A percentile compares a stretch with the other conserved stretches of the same genome.
These are phyloP conservation scores for Adansonia grandidieri DNA, from an alignment of 441 rosid species.

Conservation along the genomic window DNA sequence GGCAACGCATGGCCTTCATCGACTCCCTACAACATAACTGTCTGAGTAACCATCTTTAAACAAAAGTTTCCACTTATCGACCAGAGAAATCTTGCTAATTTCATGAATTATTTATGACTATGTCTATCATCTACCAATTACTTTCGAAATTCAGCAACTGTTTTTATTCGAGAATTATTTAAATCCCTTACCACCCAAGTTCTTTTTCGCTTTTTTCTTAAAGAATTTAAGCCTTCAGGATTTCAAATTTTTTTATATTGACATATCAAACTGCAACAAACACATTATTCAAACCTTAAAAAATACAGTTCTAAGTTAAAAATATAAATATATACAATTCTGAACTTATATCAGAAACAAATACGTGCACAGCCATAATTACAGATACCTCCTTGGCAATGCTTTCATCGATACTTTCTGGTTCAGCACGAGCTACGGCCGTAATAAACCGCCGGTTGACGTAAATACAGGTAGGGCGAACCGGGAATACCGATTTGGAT, in stretches of 20 bases:
- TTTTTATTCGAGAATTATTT: neutral
- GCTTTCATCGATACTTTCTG: constrained; percentile 48
- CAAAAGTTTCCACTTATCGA: constrained; percentile 1
- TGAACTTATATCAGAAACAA: neutral
- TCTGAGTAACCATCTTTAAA: constrained; percentile 36
- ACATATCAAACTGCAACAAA: neutral
- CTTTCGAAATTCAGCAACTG: neutral
- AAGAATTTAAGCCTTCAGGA: neutral
- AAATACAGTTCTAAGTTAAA: neutral
- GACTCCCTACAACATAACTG: constrained; percentile 57
- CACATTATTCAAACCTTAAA: neutral
- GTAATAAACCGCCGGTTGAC: constrained; percentile 46
- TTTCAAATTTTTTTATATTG: constrained; percentile 1
- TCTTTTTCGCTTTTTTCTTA: neutral
- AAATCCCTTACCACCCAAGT: constrained; percentile 6
- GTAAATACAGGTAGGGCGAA: constrained; percentile 31
- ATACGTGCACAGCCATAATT: neutral
- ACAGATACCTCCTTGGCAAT: constrained; percentile 43
- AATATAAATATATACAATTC: neutral
- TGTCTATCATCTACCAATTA: neutral
- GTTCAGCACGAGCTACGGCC: constrained; percentile 55
- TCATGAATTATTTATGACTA: neutral
- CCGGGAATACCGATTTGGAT: constrained; percentile 35
- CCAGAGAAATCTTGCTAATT: neutral
- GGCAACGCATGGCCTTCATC: constrained; percentile 43